A percentile compares a stretch with the other conserved stretches of the same genome.
Evolutionary conservation across 371 early-diverging fungal species (phyloP).

Genomic region (Circinella umbellata): DNA sequence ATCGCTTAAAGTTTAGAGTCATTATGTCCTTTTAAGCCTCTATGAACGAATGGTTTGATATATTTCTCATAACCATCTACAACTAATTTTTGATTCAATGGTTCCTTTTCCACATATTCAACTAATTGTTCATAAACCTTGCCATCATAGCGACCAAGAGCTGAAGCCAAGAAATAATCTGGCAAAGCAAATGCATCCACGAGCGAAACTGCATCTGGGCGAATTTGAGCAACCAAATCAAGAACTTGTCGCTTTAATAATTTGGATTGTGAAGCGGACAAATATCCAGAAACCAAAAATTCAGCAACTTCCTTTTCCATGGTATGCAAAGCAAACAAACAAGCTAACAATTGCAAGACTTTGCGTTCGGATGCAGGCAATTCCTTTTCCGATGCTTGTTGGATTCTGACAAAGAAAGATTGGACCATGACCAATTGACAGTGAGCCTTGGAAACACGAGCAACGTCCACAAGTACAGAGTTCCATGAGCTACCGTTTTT

Average conservation of each 20-base stretch:
- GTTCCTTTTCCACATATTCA: slow-evolving; percentile 64
- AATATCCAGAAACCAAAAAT: slow-evolving; percentile 60
- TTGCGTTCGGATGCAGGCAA: slow-evolving; percentile 34
- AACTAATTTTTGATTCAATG: slow-evolving; percentile 64
- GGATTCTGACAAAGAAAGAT: slow-evolving; percentile 59
- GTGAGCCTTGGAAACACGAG: slow-evolving; percentile 67
- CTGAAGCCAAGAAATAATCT: slow-evolving; percentile 67
- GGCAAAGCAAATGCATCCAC: slow-evolving; percentile 82
- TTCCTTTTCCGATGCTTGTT: slow-evolving; percentile 36
- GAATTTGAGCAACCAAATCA: slow-evolving; percentile 57
- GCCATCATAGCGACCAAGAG: too few species aligned
- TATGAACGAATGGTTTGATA: slow-evolving; percentile 56
- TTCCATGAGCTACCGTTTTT: slow-evolving; percentile 65
- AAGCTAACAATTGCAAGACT: slow-evolving; percentile 52
- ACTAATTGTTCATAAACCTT: neutral
- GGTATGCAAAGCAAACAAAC: slow-evolving; percentile 65
- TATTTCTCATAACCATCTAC: slow-evolving; percentile 60
- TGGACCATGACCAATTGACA: slow-evolving; percentile 65
- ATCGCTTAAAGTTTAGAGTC: neutral
- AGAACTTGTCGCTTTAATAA: slow-evolving; percentile 56
- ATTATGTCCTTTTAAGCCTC: slow-evolving; percentile 15
- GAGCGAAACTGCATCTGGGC: slow-evolving; percentile 73
- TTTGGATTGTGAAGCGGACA: slow-evolving; percentile 52
- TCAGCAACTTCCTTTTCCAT: slow-evolving; percentile 72
- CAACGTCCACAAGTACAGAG: slow-evolving; percentile 69